These are phyloP conservation scores for Kazachstania martiniae DNA, from an alignment of 805 yeast species.

Conservation along the genomic window DNA sequence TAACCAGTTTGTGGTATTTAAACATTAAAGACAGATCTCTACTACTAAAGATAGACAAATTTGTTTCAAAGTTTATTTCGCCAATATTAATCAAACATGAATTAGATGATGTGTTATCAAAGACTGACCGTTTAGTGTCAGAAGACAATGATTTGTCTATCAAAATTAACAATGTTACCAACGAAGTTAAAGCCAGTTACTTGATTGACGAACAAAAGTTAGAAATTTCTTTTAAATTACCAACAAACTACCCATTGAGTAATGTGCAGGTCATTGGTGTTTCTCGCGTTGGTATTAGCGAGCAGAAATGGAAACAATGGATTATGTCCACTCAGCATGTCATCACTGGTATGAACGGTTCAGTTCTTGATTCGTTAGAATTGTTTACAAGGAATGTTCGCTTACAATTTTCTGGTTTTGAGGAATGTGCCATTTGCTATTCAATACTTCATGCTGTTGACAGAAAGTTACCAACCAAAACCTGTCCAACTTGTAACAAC, in stretches of 20 bases:
- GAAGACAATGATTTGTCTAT: slow-evolving; percentile 38
- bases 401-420: slow-evolving; percentile 84
- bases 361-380: slow-evolving; percentile 36
- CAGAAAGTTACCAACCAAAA: slow-evolving; percentile 79
- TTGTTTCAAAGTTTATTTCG: slow-evolving; percentile 51
- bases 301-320: slow-evolving; percentile 93
- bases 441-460: slow-evolving; percentile 79
- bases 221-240: slow-evolving; percentile 68
- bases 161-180: slow-evolving; percentile 46
- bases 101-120: slow-evolving; percentile 37
- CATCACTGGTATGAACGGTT: slow-evolving; percentile 62
- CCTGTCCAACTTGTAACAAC: slow-evolving; percentile 83
- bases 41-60: slow-evolving; percentile 49
- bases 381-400: slow-evolving; percentile 51
- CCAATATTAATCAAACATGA: slow-evolving; percentile 52
- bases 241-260: slow-evolving; percentile 66
- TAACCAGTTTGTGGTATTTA: slow-evolving; percentile 48
- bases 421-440: slow-evolving; percentile 95
- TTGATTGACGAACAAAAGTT: slow-evolving; percentile 78
- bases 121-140: slow-evolving; percentile 27
- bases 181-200: slow-evolving; percentile 64
- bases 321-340: slow-evolving; percentile 79
- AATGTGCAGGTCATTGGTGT: slow-evolving; percentile 70
- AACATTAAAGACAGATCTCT: slow-evolving; percentile 57
- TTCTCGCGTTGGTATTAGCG: slow-evolving; percentile 76